These are phyloP conservation scores for Xylaria acuta DNA, from an alignment of 495 filamentous ascomycete species.

Conservation along the genomic window DNA sequence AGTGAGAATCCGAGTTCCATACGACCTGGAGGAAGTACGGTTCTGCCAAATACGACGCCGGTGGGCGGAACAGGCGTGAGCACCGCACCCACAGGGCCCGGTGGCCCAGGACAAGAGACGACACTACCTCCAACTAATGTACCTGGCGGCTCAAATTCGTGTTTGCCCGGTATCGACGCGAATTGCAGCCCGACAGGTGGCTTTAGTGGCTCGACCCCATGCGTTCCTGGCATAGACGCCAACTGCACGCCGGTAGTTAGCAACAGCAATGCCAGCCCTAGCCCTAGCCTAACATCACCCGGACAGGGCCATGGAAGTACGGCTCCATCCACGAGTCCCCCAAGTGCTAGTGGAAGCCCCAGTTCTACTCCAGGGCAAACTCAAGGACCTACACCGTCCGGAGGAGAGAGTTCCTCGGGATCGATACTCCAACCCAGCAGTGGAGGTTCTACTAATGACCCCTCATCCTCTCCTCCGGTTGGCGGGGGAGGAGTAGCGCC, in stretches of 20 bases:
- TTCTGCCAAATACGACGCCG: conserved; percentile 19
- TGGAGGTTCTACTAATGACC: not conserved
- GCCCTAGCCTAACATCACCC: conserved; percentile 13
- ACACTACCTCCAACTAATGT: conserved; percentile 5
- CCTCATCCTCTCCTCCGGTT: conserved; percentile 21
- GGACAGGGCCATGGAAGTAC: not conserved
- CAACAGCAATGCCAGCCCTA: conserved; percentile 15
- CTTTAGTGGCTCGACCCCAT: not conserved
- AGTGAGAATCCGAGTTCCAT: conserved; percentile 23
- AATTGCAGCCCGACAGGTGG: not conserved
- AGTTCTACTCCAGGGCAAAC: conserved; percentile 26
- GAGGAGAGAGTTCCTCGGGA: not conserved
- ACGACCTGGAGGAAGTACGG: conserved; percentile 21
- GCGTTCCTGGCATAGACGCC: not conserved
- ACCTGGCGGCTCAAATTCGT: conserved; percentile 10
- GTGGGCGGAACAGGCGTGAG: not conserved
- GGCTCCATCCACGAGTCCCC: not conserved
- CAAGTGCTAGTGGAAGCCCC: conserved; percentile 1
- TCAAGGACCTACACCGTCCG: not conserved
- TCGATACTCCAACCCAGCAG: not conserved
- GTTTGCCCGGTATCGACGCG: conserved; percentile 1
- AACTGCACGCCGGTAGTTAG: not conserved
- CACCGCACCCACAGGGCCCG: conserved; percentile 19
- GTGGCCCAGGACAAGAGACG: conserved; percentile 14
- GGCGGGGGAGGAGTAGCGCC: conserved; percentile 15